phyloP scores from a whole-genome alignment of 1,284 basidiomycete species.

The Pseudomicrostroma phylloplanum region DNA sequence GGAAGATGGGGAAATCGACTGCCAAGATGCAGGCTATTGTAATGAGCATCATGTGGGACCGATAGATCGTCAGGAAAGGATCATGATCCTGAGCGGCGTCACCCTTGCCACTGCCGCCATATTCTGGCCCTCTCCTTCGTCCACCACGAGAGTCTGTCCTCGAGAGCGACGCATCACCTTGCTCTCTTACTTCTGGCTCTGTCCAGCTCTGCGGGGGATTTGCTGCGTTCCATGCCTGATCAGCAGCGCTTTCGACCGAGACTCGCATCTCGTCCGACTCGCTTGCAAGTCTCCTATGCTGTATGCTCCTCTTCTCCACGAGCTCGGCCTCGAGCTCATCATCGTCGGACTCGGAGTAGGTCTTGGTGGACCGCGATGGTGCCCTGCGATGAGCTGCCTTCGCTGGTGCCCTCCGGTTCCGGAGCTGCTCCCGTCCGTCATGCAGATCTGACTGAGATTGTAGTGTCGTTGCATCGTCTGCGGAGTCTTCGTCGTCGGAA shows the following conservation, averaged over 20 bases:
- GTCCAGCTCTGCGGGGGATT: not conserved
- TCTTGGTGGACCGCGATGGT: not conserved
- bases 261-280: not conserved
- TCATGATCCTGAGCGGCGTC: not conserved
- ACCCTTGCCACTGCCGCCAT: not conserved
- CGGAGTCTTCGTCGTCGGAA: not conserved
- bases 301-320: not conserved
- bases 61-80: constrained; percentile 73
- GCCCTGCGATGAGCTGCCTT: not conserved
- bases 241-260: not conserved
- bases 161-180: not conserved
- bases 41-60: constrained; percentile 92
- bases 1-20: constrained; percentile 87
- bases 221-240: not conserved
- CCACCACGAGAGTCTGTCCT: not conserved
- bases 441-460: not conserved
- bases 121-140: not conserved
- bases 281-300: not conserved
- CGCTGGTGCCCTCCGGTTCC: not conserved
- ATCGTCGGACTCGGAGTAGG: constrained; percentile 1
- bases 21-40: constrained; percentile 86
- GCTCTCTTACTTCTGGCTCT: not conserved
- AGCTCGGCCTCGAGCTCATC: constrained; percentile 4
- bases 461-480: not conserved
- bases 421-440: not conserved